Base-by-base conservation (phyloP, 139 green algal genomes). In the Asterochloris erici region DNA sequence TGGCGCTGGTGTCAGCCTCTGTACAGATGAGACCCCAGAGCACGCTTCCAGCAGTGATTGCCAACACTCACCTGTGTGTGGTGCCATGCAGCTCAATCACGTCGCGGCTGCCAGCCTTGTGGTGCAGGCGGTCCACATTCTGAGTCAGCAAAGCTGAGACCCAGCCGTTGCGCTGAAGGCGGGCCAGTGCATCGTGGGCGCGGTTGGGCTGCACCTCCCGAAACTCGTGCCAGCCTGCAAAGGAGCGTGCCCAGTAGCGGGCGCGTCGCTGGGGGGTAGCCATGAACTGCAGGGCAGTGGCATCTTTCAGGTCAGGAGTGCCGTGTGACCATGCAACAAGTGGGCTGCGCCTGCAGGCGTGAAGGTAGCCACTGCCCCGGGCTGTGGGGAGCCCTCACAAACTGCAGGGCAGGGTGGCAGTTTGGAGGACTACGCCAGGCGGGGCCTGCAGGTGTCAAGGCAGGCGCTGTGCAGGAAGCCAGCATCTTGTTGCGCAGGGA, bases 61-160 rank as follows among this genome's bases (percentile, higher is more conserved):
- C 63, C 11, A 10, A 38, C 24, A 89, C 2, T 15, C 28, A 96
- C 94, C 88, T 91, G 81, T 98, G 94, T 14, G 94, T 98, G 9
- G 93, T 98, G 54, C 96, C 96, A 83, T 99, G 96, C 76, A 99
- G 90, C 92, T 99, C 96, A 27, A 98, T 83, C 12, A 97, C 90
- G 2, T 84, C 47, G 0, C 62, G 54, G 24, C 82, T 85, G 14
- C 93, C 93, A 0, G 92, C 93, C 74, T 88, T 89, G 12, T 93
- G 90, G 82, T 98, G 94, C 87, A 98, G 84, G n/a, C 96, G 84
- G 91, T 99, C 96, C n/a, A 99, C 96, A 71, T 99, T 99, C 81
- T 99, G 96, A 0, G 96, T 98, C 82, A 99, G 92, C 14, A 98
- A 82, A 12, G 80, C 23, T 0, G n/a, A 68, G 19, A 94, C 82